phyloP scores from a whole-genome alignment of 306 rosid species.

The Hylodesmum podocarpum region DNA sequence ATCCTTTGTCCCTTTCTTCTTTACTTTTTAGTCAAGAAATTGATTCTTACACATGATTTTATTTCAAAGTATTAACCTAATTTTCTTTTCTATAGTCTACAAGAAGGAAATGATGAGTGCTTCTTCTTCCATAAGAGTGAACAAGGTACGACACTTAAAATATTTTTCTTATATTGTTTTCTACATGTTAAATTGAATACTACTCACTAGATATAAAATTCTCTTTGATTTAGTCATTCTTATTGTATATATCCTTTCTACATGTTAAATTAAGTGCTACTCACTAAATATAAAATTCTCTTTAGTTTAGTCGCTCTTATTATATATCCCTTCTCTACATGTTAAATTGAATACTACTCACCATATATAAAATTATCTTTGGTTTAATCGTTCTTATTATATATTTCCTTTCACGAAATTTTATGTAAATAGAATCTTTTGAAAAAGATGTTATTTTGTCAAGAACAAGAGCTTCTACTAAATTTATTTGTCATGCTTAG shows the following conservation, averaged over 20 bases:
- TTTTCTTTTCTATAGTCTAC: slow-evolving; percentile 15
- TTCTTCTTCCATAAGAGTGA: slow-evolving; percentile 17
- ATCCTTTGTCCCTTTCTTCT: background rate
- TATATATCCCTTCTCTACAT: too few species aligned
- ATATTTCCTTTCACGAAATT: background rate
- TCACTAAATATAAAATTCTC: too few species aligned
- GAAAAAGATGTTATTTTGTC: background rate
- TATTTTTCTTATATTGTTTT: background rate
- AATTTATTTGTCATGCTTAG: background rate
- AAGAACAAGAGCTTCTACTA: background rate
- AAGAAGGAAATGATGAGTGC: slow-evolving; percentile 13
- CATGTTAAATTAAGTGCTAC: too few species aligned
- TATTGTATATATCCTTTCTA: too few species aligned
- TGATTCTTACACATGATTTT: background rate
- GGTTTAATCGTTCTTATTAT: background rate
- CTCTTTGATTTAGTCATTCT: too few species aligned
- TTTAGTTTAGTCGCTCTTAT: too few species aligned
- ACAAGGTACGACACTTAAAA: slow-evolving; percentile 32
- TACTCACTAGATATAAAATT: too few species aligned
- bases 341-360: background rate
- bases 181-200: too few species aligned
- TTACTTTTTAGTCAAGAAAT: background rate
- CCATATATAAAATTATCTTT: background rate
- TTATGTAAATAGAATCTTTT: background rate
- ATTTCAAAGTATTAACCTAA: background rate